Conservation (phyloP, 148 eudicot genomes). For the Vaccinium darrowii region DNA sequence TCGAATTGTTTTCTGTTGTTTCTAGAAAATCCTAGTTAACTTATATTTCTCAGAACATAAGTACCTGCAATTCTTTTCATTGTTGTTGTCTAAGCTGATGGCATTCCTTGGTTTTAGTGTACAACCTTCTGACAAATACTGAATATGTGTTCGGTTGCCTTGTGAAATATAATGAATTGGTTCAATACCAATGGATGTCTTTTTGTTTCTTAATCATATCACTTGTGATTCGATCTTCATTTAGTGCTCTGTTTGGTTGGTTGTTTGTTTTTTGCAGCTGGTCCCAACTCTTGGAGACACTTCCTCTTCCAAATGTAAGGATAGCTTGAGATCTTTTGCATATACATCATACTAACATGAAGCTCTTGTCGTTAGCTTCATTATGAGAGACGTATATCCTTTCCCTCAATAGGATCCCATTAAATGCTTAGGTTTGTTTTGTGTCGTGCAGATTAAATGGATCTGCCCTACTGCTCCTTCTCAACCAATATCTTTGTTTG, state of each 20-base stretch:
- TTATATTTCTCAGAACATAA: background rate
- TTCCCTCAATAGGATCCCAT: background rate
- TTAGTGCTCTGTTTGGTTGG: background rate
- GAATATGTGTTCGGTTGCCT: background rate
- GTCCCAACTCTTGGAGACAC: slow-evolving; percentile 88
- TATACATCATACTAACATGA: background rate
- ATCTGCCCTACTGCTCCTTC: slow-evolving; percentile 20
- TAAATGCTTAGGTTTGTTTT: background rate
- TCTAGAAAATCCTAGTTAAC: background rate
- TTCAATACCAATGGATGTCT: background rate
- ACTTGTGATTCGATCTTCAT: background rate
- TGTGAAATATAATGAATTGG: background rate
- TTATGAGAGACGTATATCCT: background rate
- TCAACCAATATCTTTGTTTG: slow-evolving; percentile 13
- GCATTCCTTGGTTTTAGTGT: background rate
- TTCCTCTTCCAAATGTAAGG: slow-evolving; percentile 94
- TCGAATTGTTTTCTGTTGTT: background rate
- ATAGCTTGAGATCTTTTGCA: slow-evolving; percentile 8
- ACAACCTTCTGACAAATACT: background rate
- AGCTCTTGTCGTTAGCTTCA: slow-evolving; percentile 2
- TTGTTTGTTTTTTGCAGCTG: slow-evolving; percentile 56
- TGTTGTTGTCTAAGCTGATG: background rate
- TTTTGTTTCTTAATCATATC: background rate
- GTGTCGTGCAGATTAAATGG: slow-evolving; percentile 10
- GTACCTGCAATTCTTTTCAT: background rate